Evolutionary conservation across 768 basidiomycete species (phyloP).

Genomic region (Leucogyrophana mollusca): DNA sequence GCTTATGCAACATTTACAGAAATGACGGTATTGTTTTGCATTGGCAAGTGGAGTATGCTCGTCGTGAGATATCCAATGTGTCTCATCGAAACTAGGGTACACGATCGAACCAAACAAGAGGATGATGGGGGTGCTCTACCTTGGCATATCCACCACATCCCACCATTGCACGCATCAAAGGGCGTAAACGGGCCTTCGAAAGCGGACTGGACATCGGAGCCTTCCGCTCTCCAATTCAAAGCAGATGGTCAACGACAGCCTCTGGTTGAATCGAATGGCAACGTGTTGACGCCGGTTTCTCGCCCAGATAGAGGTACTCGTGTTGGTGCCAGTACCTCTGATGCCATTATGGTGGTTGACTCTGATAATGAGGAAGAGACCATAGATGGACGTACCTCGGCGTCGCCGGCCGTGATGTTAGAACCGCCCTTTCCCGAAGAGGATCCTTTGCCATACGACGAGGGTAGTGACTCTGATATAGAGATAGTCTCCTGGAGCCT

Average conservation of each 20-base stretch:
- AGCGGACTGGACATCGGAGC: too few species aligned
- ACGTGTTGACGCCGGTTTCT: too few species aligned
- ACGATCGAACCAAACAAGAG: background rate
- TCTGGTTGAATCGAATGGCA: too few species aligned
- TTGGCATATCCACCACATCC: background rate
- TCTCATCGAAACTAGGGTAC: background rate
- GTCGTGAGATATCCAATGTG: background rate
- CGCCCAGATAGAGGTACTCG: too few species aligned
- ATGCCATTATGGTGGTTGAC: constrained; percentile 20
- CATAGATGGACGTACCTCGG: background rate
- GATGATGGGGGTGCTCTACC: background rate
- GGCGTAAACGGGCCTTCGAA: too few species aligned
- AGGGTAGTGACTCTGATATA: constrained; percentile 10
- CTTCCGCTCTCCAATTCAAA: background rate
- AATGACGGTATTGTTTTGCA: constrained; percentile 28
- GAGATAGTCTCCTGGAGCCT: constrained; percentile 9
- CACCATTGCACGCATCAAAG: background rate
- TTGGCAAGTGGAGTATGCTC: constrained; percentile 17
- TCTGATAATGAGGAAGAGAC: constrained; percentile 9
- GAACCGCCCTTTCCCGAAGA: too few species aligned
- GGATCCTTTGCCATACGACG: background rate
- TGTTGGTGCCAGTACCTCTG: background rate
- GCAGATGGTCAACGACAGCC: too few species aligned
- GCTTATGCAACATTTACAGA: constrained; percentile 8
- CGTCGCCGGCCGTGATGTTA: too few species aligned